Conservation (phyloP, 495 filamentous ascomycete species). For the Bathelium albidoporum region DNA sequence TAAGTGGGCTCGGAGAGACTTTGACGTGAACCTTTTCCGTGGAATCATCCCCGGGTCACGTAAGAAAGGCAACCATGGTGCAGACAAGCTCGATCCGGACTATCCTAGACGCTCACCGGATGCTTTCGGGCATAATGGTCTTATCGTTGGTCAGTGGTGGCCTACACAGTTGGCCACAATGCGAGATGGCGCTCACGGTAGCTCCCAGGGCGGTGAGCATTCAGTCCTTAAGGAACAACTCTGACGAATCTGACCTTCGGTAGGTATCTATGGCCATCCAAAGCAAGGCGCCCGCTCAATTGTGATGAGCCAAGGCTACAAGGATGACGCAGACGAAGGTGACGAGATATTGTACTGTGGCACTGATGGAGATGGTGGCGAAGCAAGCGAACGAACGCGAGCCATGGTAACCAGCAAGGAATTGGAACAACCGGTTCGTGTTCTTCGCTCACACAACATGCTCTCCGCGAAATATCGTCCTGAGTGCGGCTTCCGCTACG, state of each 20-base stretch:
- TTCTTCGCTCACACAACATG: slow-evolving; percentile 37
- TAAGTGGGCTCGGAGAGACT: slow-evolving; percentile 32
- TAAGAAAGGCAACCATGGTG: slow-evolving; percentile 1
- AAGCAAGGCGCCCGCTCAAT: slow-evolving; percentile 33
- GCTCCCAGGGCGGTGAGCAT: slow-evolving; percentile 27
- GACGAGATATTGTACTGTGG: slow-evolving; percentile 45
- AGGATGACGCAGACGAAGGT: slow-evolving; percentile 35
- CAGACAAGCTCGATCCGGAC: slow-evolving; percentile 11
- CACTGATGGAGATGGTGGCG: slow-evolving; percentile 31
- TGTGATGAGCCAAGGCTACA: slow-evolving; percentile 33
- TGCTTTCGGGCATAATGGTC: slow-evolving; percentile 36
- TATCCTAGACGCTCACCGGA: slow-evolving; percentile 24
- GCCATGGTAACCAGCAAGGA: slow-evolving; percentile 28
- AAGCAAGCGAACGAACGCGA: slow-evolving; percentile 29
- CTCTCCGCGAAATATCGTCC: slow-evolving; percentile 35
- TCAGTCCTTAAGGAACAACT: not conserved
- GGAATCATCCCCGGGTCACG: slow-evolving; percentile 31
- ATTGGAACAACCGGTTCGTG: slow-evolving; percentile 32
- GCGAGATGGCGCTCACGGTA: slow-evolving; percentile 49
- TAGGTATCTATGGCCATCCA: slow-evolving; percentile 36
- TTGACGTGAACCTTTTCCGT: slow-evolving; percentile 38
- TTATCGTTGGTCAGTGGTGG: slow-evolving; percentile 50
- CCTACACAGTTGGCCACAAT: slow-evolving; percentile 41
- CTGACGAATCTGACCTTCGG: not conserved
- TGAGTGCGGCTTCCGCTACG: slow-evolving; percentile 41